Evolutionary conservation across 1,284 basidiomycete species (phyloP), one percentile per base, ranked within the genome.

Genomic region (Boletus semigastroideus): DNA sequence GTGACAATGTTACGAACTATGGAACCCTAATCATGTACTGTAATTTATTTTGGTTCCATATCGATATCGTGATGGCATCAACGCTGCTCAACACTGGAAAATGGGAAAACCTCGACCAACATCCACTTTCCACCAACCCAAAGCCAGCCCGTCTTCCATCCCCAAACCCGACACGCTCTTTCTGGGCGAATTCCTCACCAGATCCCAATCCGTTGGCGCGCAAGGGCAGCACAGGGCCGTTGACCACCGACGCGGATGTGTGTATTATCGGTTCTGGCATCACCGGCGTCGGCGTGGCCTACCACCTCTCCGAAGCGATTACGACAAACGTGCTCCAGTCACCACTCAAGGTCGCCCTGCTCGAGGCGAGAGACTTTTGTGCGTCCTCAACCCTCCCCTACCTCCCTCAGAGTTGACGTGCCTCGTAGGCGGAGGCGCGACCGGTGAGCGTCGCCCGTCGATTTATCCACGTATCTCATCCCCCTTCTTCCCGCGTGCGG

Each of bases 281-380:
- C 25, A 87, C 88, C 0, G 90, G 90, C 9, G 76, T 87, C 9
- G 82, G 83, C 20, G 76, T 81, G 2, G 86, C 86, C 12, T 88
- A 86, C 63, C 84, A 90, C 62, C 69, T 91, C 19, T 75, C 82
- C 3, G 73, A 77, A 50, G 59, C 67, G 1, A 53, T 79, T 7
- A 58, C 51, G 38, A 48, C 55, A 1, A 36, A 54, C 14, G 36
- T 22, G 25, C 52, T 58, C 16, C 56, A 59, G 31, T 40, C 48
- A 12, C 64, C 71, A 6, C 54, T 80, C 39, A 82, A 72, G 36
- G 74, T 81, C 2, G 79, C 82, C 5, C 73, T 92, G 13, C 64
- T 92, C 13, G 89, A 92, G 62, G 90, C 87, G 4, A 74, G 89
- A 61, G 83, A 88, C 52, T 91, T 92, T 62, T 91, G 89, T 89